Conservation (phyloP, 2,329 filamentous ascomycete species). For the Alternaria sp. region DNA sequence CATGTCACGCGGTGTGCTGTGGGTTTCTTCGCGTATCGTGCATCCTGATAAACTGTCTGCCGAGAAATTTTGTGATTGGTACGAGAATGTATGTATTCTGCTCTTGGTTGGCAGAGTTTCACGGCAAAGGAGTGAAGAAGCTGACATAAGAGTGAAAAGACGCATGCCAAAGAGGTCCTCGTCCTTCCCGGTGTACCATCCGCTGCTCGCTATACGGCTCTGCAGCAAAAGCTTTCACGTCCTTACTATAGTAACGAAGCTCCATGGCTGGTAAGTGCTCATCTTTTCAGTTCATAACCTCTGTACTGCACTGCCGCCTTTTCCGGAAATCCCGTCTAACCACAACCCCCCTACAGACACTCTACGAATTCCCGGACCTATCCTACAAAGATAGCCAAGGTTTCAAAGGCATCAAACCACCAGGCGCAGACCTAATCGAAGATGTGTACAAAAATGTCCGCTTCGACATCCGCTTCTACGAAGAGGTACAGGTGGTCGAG, state of each 20-base stretch:
- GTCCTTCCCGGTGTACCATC: conserved; percentile 31
- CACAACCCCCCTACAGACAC: conserved; percentile 10
- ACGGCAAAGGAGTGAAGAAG: background rate
- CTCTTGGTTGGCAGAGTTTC: background rate
- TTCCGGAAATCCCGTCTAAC: background rate
- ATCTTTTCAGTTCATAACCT: background rate
- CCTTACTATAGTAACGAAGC: conserved; percentile 16
- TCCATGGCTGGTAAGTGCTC: conserved; percentile 30
- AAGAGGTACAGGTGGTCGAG: conserved; percentile 13
- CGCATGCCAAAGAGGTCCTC: conserved; percentile 33
- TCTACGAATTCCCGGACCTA: conserved; percentile 41
- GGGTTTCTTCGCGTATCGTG: conserved; percentile 34
- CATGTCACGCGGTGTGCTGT: conserved; percentile 41
- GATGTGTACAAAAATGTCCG: conserved; percentile 34
- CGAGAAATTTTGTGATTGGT: conserved; percentile 36
- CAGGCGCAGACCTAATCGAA: conserved; percentile 28
- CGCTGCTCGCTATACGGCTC: conserved; percentile 38
- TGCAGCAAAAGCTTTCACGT: conserved; percentile 14
- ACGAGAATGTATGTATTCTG: conserved; percentile 32
- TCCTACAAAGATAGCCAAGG: conserved; percentile 27
- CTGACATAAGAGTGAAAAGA: conserved; percentile 1
- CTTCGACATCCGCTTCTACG: conserved; percentile 43
- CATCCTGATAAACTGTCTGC: conserved; percentile 12
- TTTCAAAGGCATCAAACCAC: conserved; percentile 37
- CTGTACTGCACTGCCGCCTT: background rate